Evolutionary conservation across 352 stramenopile genomes (phyloP).

Genomic region (Peronospora destructor): DNA sequence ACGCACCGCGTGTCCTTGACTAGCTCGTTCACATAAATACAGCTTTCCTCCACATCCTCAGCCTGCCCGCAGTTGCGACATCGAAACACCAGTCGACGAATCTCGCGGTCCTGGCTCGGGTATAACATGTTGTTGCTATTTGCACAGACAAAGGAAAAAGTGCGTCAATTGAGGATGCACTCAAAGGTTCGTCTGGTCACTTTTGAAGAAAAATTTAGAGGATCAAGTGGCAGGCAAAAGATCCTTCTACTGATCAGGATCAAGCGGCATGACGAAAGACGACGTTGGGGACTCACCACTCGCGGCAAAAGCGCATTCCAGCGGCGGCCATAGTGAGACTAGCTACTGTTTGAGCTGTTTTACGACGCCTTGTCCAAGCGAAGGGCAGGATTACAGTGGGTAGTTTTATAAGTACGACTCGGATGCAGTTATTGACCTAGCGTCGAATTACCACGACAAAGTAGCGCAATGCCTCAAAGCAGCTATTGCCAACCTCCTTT

Average conservation of each 20-base stretch:
- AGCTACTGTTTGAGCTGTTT: constrained; percentile 12
- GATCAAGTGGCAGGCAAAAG: not conserved
- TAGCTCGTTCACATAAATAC: constrained; percentile 89
- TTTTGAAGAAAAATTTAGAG: not conserved
- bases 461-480: too few species aligned
- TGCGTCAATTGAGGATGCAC: constrained; percentile 3
- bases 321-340: constrained; percentile 52
- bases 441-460: not conserved
- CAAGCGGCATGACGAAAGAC: not conserved
- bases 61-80: constrained; percentile 84
- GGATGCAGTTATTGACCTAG: not conserved
- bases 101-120: constrained; percentile 81
- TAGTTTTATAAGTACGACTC: not conserved
- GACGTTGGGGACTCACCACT: constrained; percentile 52
- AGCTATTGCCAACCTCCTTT: too few species aligned
- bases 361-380: not conserved
- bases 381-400: not conserved
- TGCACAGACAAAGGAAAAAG: not conserved
- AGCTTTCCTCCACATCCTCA: constrained; percentile 83
- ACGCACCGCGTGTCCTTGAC: constrained; percentile 82
- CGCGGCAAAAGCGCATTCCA: constrained; percentile 84
- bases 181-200: not conserved
- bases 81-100: constrained; percentile 78
- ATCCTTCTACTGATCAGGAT: not conserved
- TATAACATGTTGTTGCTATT: constrained; percentile 89